Conservation (phyloP, 768 basidiomycete species). For the Phylloporus rhodoxanthus region DNA sequence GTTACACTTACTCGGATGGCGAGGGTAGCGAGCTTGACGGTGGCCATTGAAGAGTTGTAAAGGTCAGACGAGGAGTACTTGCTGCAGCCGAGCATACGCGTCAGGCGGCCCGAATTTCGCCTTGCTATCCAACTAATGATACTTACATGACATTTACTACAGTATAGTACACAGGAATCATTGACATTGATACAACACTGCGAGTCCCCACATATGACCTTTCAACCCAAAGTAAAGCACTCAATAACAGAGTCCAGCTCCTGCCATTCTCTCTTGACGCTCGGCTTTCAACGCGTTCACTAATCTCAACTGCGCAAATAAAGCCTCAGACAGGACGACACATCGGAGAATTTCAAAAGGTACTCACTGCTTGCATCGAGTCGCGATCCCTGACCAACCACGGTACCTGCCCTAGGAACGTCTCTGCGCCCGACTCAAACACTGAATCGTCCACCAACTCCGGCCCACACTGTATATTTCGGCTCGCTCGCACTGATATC, state of each 20-base stretch:
- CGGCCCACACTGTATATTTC: not conserved
- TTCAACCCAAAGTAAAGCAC: no score
- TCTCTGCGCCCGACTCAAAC: slow-evolving; percentile 10
- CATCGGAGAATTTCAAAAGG: no score
- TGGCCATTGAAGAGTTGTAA: slow-evolving; percentile 46
- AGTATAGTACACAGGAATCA: no score
- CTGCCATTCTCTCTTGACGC: not conserved
- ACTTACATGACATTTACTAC: no score
- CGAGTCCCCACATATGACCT: no score
- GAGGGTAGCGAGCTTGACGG: slow-evolving; percentile 69
- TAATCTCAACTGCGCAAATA: not conserved
- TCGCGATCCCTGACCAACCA: slow-evolving; percentile 2
- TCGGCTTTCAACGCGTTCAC: not conserved
- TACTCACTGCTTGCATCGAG: slow-evolving; percentile 6
- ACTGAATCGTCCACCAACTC: not conserved
- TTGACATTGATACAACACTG: not conserved
- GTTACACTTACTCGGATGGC: slow-evolving; percentile 54
- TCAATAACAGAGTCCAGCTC: no score
- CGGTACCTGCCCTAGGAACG: not conserved
- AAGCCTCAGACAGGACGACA: not conserved
- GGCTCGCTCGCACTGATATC: not conserved
- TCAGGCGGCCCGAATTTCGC: not conserved
- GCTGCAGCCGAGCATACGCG: not conserved
- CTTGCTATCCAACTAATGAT: no score
- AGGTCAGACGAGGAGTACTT: not conserved